phyloP scores from a whole-genome alignment of 208 protist species.

The Vickermania spadyakhi region DNA sequence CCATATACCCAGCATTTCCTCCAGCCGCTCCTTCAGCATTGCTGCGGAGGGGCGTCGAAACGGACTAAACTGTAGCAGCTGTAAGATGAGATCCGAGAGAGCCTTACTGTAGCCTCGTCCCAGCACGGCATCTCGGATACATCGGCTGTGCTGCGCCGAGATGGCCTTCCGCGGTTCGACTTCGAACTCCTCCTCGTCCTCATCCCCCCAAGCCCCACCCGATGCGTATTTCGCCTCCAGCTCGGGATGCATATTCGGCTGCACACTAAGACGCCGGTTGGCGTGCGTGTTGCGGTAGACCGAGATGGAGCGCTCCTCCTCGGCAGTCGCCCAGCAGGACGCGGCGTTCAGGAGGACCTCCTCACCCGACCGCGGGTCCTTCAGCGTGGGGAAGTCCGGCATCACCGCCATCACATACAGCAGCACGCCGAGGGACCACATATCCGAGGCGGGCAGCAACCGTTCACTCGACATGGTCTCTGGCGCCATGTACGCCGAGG shows the following conservation, averaged over 20 bases:
- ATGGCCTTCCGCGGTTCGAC: too few relatives aligned
- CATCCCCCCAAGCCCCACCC: too few relatives aligned
- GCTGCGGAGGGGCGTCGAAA: constrained; percentile 32
- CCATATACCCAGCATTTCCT: too few relatives aligned
- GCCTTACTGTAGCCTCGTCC: constrained; percentile 32
- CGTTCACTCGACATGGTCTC: constrained; percentile 48
- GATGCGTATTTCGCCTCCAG: not conserved
- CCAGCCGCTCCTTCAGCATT: constrained; percentile 24
- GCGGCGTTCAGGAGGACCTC: constrained; percentile 45
- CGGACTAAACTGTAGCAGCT: constrained; percentile 51
- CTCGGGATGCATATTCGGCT: constrained; percentile 1
- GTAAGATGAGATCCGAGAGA: constrained; percentile 35
- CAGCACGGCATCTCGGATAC: constrained; percentile 23
- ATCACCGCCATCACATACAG: constrained; percentile 64
- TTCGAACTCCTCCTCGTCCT: too few relatives aligned
- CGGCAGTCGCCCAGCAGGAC: constrained; percentile 32
- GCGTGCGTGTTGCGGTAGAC: constrained; percentile 10
- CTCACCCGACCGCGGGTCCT: constrained; percentile 34
- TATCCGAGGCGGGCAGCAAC: constrained; percentile 65
- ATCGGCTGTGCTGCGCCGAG: constrained; percentile 2
- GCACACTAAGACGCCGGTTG: not conserved
- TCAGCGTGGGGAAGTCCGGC: constrained; percentile 68
- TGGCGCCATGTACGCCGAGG: constrained; percentile 64
- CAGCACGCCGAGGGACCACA: constrained; percentile 75
- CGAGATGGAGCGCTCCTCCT: constrained; percentile 28